Percentiles rank a stretch among this genome's conserved stretches.
Evolutionary conservation across 305 asterid genomes (phyloP).

Genomic region (Rubia balearica): DNA sequence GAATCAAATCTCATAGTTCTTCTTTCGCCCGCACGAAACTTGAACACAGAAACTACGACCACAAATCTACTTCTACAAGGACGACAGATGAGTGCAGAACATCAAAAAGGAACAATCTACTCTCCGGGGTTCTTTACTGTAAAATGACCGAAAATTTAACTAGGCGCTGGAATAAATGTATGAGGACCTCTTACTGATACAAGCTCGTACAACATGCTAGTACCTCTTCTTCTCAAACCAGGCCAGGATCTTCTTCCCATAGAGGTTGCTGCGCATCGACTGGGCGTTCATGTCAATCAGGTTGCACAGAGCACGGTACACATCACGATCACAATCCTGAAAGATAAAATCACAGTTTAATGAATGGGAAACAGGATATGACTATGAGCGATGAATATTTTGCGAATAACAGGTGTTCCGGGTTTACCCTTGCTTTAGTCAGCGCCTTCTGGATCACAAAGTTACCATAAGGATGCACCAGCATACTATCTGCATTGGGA

Average conservation of each 20-base stretch:
- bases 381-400: not conserved
- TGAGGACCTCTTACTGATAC: slow-evolving; percentile 10
- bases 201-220: slow-evolving; percentile 20
- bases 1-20: not conserved
- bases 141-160: not conserved
- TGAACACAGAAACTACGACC: not conserved
- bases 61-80: not conserved
- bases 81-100: slow-evolving; percentile 1
- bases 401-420: not conserved
- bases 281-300: slow-evolving; percentile 29
- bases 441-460: slow-evolving; percentile 63
- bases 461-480: slow-evolving; percentile 59
- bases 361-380: too few species aligned
- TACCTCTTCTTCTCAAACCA: slow-evolving; percentile 36
- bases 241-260: slow-evolving; percentile 56
- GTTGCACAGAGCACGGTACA: slow-evolving; percentile 20
- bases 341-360: not conserved
- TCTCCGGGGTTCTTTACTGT: not conserved
- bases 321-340: slow-evolving; percentile 36
- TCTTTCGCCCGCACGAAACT: not conserved
- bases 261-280: slow-evolving; percentile 52
- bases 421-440: slow-evolving; percentile 35
- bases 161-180: not conserved
- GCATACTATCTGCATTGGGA: slow-evolving; percentile 36
- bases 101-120: not conserved